A percentile compares a stretch with the other conserved stretches of the same genome.
Conservation (phyloP, 2,329 filamentous ascomycete genomes). For the Periconia sp. region DNA sequence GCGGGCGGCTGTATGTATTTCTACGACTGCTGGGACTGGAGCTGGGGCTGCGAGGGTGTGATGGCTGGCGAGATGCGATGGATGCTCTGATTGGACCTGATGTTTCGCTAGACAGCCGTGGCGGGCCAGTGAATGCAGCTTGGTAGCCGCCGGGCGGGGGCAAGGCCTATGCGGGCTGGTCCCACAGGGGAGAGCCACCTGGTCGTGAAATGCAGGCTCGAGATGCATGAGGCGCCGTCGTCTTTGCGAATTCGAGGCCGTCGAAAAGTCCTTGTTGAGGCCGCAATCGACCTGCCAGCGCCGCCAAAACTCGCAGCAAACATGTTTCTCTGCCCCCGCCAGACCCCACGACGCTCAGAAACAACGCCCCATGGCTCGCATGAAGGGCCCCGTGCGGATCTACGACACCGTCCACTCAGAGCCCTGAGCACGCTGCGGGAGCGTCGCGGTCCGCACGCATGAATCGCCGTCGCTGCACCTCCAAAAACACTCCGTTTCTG, state of each 20-base stretch:
- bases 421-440: conserved; percentile 8
- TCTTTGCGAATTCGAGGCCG: no score
- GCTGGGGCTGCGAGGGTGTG: conserved; percentile 25
- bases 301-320: not conserved
- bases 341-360: not conserved
- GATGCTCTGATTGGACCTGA: conserved; percentile 35
- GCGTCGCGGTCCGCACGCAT: conserved; percentile 10
- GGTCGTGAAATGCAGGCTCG: not conserved
- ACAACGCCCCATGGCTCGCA: not conserved
- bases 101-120: conserved; percentile 29
- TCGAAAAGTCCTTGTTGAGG: no score
- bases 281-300: no score
- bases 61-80: conserved; percentile 22
- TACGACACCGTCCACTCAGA: conserved; percentile 5
- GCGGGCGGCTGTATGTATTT: conserved; percentile 32
- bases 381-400: conserved; percentile 2
- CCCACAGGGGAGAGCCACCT: conserved; percentile 5
- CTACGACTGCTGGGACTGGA: conserved; percentile 11
- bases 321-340: conserved; percentile 1
- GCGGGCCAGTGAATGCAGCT: conserved; percentile 38
- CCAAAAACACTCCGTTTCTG: conserved; percentile 1
- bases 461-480: conserved; percentile 10
- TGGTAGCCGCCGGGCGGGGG: conserved; percentile 43
- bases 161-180: conserved; percentile 11
- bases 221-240: not conserved